These are phyloP conservation scores for Penicillium decumbens DNA, from an alignment of 2,329 filamentous ascomycete genomes.

Conservation along the genomic window DNA sequence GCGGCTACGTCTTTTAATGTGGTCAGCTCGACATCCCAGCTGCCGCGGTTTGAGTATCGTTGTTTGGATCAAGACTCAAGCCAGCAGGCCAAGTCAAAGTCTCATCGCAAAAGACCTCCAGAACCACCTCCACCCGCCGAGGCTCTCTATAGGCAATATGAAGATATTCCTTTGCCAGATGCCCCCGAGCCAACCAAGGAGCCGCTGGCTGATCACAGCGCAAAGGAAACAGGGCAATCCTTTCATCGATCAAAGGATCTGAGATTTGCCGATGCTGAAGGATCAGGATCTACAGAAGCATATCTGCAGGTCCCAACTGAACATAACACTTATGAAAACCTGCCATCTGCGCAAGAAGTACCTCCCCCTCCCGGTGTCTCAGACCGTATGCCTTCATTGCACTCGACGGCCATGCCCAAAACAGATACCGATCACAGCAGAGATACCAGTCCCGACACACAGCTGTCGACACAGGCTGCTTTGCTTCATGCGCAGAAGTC, in stretches of 20 bases:
- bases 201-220: background rate
- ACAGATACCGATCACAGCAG: slow-evolving; percentile 16
- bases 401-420: slow-evolving; percentile 36
- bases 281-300: slow-evolving; percentile 6
- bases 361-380: slow-evolving; percentile 26
- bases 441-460: slow-evolving; percentile 27
- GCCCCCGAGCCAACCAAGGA: background rate
- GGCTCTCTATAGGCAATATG: background rate
- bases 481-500: slow-evolving; percentile 37
- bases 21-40: slow-evolving; percentile 36
- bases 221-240: background rate
- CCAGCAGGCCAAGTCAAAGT: slow-evolving; percentile 7
- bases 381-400: slow-evolving; percentile 35
- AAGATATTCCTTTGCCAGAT: background rate
- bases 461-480: slow-evolving; percentile 41
- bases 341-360: slow-evolving; percentile 39
- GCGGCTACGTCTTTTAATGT: slow-evolving; percentile 26
- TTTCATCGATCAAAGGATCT: slow-evolving; percentile 12
- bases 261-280: slow-evolving; percentile 11
- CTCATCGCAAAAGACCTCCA: background rate
- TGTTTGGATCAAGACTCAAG: slow-evolving; percentile 16
- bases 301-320: slow-evolving; percentile 10
- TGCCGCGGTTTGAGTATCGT: slow-evolving; percentile 40
- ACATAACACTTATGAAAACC: slow-evolving; percentile 24
- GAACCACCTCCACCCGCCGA: background rate